A percentile compares a stretch with the other conserved stretches of the same genome.
These are phyloP conservation scores for Rhizopogon rudus DNA, from an alignment of 768 basidiomycete species.

Conservation along the genomic window DNA sequence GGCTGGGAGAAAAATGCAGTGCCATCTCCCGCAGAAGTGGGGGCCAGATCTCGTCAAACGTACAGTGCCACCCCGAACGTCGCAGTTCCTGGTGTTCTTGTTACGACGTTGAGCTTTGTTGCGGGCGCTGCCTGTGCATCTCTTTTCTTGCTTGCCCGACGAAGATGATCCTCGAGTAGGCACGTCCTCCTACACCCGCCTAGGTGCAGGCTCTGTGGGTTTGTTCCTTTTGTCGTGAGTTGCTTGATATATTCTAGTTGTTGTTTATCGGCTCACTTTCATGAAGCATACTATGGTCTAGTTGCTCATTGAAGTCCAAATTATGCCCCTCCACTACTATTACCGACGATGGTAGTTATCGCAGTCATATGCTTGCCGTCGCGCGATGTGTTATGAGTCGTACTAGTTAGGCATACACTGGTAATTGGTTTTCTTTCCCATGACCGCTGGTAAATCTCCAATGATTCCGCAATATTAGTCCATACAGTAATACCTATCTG, in stretches of 20 bases:
- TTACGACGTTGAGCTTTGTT: conserved; percentile 34
- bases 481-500: too few species aligned
- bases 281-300: neutral
- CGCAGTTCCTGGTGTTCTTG: conserved; percentile 4
- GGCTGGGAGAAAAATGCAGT: conserved; percentile 77
- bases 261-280: neutral
- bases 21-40: conserved; percentile 39
- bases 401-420: too few species aligned
- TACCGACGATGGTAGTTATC: neutral
- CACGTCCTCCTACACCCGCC: neutral
- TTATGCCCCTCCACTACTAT: neutral
- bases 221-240: neutral
- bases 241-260: neutral
- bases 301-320: too few species aligned
- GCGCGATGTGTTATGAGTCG: neutral
- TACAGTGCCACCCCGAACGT: neutral
- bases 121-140: conserved; percentile 38
- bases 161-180: conserved; percentile 18
- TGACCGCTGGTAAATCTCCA: too few species aligned
- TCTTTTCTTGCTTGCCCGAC: conserved; percentile 25
- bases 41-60: conserved; percentile 8
- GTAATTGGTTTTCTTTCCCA: too few species aligned
- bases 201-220: neutral
- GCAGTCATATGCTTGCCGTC: neutral
- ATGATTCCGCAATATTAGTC: too few species aligned